These are phyloP conservation scores for Phaffia australis DNA, from an alignment of 768 basidiomycete genomes.

Conservation along the genomic window DNA sequence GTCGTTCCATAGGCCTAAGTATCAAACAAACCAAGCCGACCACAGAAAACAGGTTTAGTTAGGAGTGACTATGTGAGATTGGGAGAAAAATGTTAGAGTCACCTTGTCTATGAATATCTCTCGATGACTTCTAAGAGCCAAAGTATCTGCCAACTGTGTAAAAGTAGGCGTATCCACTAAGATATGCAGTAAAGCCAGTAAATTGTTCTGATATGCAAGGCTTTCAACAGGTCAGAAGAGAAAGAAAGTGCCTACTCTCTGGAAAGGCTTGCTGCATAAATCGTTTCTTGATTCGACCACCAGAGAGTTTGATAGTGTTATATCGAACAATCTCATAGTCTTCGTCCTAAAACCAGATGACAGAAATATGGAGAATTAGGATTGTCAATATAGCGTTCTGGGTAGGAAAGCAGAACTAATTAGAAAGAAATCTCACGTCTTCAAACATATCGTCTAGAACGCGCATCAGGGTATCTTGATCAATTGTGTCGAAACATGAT, in stretches of 20 bases:
- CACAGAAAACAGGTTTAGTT: not conserved
- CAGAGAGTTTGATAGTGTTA: constrained; percentile 17
- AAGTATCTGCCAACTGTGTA: constrained; percentile 52
- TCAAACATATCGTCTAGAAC: constrained; percentile 60
- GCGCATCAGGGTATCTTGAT: constrained; percentile 68
- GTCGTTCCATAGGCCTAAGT: constrained; percentile 46
- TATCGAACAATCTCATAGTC: constrained; percentile 14
- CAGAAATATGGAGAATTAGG: not conserved
- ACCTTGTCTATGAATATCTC: constrained; percentile 82
- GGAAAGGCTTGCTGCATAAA: constrained; percentile 56
- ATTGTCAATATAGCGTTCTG: not conserved
- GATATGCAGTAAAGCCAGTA: not conserved
- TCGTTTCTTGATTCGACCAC: constrained; percentile 10
- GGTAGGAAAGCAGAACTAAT: too few relatives aligned
- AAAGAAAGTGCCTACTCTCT: constrained; percentile 45
- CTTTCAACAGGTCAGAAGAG: not conserved
- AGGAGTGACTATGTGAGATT: not conserved
- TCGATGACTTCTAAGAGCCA: constrained; percentile 58
- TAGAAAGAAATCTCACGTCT: constrained; percentile 41
- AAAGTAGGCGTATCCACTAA: constrained; percentile 70
- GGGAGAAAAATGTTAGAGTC: constrained; percentile 1
- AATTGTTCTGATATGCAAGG: not conserved
- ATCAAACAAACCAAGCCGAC: not conserved
- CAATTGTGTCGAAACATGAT: constrained; percentile 92
- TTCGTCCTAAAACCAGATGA: constrained; percentile 37